Conservation (phyloP, 495 filamentous ascomycete genomes). For the Aspergillus incahuasiensis region DNA sequence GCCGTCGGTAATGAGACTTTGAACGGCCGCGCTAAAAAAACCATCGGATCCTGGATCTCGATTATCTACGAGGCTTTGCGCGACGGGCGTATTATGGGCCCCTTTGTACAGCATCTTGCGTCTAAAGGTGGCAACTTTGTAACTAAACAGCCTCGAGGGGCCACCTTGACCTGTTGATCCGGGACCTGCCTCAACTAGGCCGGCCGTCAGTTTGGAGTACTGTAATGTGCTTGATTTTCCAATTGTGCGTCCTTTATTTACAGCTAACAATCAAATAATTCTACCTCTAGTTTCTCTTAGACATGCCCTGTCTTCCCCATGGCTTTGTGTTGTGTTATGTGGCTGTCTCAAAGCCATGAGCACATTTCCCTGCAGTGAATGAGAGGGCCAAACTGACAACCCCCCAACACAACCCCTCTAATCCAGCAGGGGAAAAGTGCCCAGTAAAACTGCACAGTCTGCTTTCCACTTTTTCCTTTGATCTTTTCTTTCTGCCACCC, state of each 20-base stretch:
- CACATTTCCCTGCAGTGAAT: neutral
- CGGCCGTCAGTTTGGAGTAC: too few relatives aligned
- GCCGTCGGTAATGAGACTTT: slow-evolving; percentile 8
- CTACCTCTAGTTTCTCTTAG: too few relatives aligned
- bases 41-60: slow-evolving; percentile 25
- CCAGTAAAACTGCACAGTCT: neutral
- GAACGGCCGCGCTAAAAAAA: slow-evolving; percentile 21
- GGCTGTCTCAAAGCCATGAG: neutral
- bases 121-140: neutral
- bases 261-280: too few relatives aligned
- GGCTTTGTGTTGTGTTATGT: neutral
- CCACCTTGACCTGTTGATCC: neutral
- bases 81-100: slow-evolving; percentile 12
- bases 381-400: neutral
- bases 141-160: neutral
- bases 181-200: neutral
- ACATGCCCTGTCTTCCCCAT: neutral
- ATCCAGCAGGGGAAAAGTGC: neutral
- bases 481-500: neutral
- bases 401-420: neutral
- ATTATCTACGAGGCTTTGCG: slow-evolving; percentile 26
- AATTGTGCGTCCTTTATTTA: too few relatives aligned
- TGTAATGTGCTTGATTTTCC: too few relatives aligned
- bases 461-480: neutral
- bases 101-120: slow-evolving; percentile 15